Conservation (phyloP, 192 early-diverging fungal genomes). For the Coemansia erecta region DNA sequence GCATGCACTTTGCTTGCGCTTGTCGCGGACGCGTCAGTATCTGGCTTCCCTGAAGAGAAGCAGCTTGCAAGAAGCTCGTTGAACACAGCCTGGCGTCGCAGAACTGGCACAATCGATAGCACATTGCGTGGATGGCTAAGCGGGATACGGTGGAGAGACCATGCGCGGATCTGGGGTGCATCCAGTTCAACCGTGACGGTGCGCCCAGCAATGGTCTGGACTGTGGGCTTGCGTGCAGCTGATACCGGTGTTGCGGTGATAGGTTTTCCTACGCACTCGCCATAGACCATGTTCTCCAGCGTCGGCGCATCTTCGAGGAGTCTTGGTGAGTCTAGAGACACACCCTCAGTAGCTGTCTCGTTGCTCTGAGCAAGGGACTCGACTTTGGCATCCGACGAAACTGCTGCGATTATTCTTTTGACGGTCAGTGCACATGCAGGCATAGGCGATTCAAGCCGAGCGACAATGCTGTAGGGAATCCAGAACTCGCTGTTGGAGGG, state of each 20-base stretch:
- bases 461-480: constrained; percentile 37
- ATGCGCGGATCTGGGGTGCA: constrained; percentile 45
- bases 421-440: constrained; percentile 44
- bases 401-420: constrained; percentile 27
- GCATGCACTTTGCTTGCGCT: constrained; percentile 4
- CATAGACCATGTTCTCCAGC: constrained; percentile 24
- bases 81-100: constrained; percentile 46
- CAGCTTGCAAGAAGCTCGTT: constrained; percentile 46
- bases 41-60: background rate
- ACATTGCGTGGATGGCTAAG: constrained; percentile 19
- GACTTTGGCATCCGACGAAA: background rate
- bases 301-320: constrained; percentile 50
- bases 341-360: background rate
- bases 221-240: background rate
- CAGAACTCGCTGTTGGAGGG: constrained; percentile 13
- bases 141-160: constrained; percentile 35
- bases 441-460: constrained; percentile 25
- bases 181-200: constrained; percentile 6
- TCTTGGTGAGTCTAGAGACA: constrained; percentile 27
- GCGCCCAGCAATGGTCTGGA: background rate
- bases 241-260: background rate
- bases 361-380: background rate
- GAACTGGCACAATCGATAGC: constrained; percentile 17
- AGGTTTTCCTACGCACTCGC: background rate
- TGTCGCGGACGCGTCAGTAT: background rate